phyloP scores from a whole-genome alignment of 2,329 filamentous ascomycete genomes.

The Colletotrichum sublineola region DNA sequence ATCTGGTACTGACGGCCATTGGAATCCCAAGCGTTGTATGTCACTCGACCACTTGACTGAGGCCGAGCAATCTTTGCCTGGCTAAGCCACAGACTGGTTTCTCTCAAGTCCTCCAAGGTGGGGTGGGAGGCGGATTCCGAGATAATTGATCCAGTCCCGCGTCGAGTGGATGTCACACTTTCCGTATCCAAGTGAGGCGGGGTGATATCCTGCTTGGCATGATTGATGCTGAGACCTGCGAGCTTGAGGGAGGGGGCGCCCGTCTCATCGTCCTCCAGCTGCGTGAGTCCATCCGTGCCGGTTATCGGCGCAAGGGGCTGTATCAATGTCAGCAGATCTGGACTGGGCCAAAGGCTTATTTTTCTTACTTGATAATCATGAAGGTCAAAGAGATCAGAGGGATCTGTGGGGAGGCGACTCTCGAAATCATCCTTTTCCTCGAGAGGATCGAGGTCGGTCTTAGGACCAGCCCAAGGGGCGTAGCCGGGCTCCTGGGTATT shows the following conservation, averaged over 20 bases:
- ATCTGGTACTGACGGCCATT: constrained; percentile 44
- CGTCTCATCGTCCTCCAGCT: background rate
- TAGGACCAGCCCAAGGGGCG: constrained; percentile 32
- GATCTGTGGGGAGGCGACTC: constrained; percentile 19
- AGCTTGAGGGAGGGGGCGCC: background rate
- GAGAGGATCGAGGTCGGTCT: constrained; percentile 12
- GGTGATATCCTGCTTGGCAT: background rate
- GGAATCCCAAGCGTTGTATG: constrained; percentile 49
- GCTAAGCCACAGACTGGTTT: constrained; percentile 12
- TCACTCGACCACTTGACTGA: background rate
- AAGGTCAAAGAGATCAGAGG: constrained; percentile 31
- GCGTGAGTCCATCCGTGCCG: constrained; percentile 18
- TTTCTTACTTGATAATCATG: constrained; percentile 16
- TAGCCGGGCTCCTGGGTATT: constrained; percentile 52
- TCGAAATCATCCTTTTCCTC: constrained; percentile 28
- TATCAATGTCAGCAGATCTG: background rate
- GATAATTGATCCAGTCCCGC: background rate
- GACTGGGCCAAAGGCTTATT: background rate
- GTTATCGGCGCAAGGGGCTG: constrained; percentile 38
- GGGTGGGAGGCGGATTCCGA: background rate
- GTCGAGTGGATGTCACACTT: constrained; percentile 8
- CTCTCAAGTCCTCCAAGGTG: background rate
- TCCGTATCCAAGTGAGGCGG: background rate
- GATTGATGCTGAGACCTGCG: background rate
- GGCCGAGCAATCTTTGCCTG: background rate